Base-by-base conservation (phyloP, 1,284 basidiomycete species). In the Vanrija sp. region DNA sequence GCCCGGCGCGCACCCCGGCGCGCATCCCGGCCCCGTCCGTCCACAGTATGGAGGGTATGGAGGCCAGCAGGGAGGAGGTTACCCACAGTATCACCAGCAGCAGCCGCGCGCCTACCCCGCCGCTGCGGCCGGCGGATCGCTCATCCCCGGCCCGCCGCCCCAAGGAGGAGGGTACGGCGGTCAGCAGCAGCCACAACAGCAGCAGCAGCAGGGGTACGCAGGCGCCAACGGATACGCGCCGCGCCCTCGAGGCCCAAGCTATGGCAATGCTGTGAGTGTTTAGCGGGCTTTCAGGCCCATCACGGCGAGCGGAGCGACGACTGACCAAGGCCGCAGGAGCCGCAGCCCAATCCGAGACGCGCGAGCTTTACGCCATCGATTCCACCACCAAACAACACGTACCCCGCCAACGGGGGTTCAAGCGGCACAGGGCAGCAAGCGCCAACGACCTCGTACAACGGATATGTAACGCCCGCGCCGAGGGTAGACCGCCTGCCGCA, bases 401-500 rank as follows among this genome's bases (percentile, higher is more conserved):
- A 42, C 6, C 10, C 26, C 5, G 42, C 42, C 9, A 44, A 51
- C 21, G 34, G 34, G 34, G 34, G 34, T 6, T 34, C 34, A 12
- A 34, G 34, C 14, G 12, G 34, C 34, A 44, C 38, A 34, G 21
- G 21, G 44, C 21, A 26, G 51, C 29, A 44, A 34, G 7, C 52
- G 1, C 52, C 45, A 28, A 18, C 18, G 14, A 43, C 46, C 1
- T 38, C 42, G 8, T 49, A 49, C 46, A 54, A 54, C 52, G 52
- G 52, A 28, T 49, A 39, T 21, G 7, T 29, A 9, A 21, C 15
- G 3, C n/a, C 21, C 23, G 10, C 29, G 9, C 9, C 38, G 34
- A 34, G 34, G 34, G 34, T 12, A 18, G 47, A 42, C 15, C 51
- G 55, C 38, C 51, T 38, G 18, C 55, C 55, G 6, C 51, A 49